Base-by-base conservation (phyloP, 371 early-diverging fungal species). In the Mortierella sp. region DNA sequence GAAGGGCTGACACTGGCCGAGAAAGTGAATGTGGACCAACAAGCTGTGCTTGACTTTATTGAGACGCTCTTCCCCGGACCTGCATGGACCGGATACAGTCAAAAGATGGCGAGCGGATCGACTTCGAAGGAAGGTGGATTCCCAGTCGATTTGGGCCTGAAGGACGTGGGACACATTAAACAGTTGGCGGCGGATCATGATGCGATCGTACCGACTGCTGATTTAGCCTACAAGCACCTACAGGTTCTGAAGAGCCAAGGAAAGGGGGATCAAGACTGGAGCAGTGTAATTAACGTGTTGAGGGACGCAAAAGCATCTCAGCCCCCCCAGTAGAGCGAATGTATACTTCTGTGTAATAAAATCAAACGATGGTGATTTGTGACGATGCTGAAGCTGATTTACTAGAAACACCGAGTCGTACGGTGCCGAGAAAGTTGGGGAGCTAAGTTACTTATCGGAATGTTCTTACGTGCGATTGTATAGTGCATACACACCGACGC, bases 1-100 rank as follows among this genome's bases (percentile, higher is more conserved):
- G 92, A 94, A 70, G 90, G 88, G 11, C 64, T 89, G 72, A 89
- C 89, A 0, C 76, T 93, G n/a, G 91, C 88, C 0, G 89, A 90
- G 54, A 84, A 84, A 23, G 51, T 80, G 6, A 84, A 83, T 15
- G 48, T 92, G 8, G 80, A 87, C 8, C 82, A 87, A 50, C 82
- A 85, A 11, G 83, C 86, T 21, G 80, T 89, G 8, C 63, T 87
- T 51, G 82, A 87, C 15, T 81, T 91, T 41, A 61, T 92, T 12
- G 80, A 87, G 48, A 56, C 61, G 6, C 58, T 92, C 31, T 83
- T 89, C 31, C 86, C 92, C 7, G 56, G 60, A 0, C 70, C 80
- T 7, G 34, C 71, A 3, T 62, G 71, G 62, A 49, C 67, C 17
- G 64, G 66, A 11, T 80, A 83, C 56, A 76, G 79, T 52, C 51